These are phyloP conservation scores for Fusarium sp. DNA, from an alignment of 2,329 filamentous ascomycete genomes.

Conservation along the genomic window DNA sequence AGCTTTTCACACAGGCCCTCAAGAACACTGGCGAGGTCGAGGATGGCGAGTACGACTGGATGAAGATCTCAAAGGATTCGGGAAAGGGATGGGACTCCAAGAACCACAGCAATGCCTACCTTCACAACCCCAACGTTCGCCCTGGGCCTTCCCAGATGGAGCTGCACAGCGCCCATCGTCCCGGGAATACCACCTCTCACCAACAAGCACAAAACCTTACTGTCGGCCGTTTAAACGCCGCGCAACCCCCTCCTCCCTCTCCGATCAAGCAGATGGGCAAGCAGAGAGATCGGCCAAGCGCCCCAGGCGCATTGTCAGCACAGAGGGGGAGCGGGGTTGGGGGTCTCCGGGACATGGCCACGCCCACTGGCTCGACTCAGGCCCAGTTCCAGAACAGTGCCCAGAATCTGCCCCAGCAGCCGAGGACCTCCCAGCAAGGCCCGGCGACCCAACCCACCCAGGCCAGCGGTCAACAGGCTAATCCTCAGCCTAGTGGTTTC, in stretches of 20 bases:
- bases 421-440: conserved; percentile 70
- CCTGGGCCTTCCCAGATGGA: conserved; percentile 88
- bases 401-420: conserved; percentile 81
- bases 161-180: conserved; percentile 78
- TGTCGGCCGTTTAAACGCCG: conserved; percentile 91
- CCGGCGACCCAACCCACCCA: conserved; percentile 67
- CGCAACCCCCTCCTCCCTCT: conserved; percentile 88
- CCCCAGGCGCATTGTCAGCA: conserved; percentile 76
- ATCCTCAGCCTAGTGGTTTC: conserved; percentile 83
- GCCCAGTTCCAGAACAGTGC: conserved; percentile 97
- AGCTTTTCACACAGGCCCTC: conserved; percentile 94
- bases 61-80: conserved; percentile 87
- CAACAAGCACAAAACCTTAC: conserved; percentile 75
- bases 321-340: conserved; percentile 82
- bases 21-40: conserved; percentile 96
- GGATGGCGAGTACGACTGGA: conserved; percentile 99
- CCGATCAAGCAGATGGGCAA: conserved; percentile 85
- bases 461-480: conserved; percentile 68
- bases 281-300: conserved; percentile 81
- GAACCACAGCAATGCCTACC: conserved; percentile 70
- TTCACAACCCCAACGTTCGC: conserved; percentile 81
- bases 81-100: conserved; percentile 91
- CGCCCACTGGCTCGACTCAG: conserved; percentile 90
- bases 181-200: conserved; percentile 73
- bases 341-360: conserved; percentile 80